Base-by-base conservation (phyloP, 2,329 filamentous ascomycete species). In the Plenodomus biglobosus region DNA sequence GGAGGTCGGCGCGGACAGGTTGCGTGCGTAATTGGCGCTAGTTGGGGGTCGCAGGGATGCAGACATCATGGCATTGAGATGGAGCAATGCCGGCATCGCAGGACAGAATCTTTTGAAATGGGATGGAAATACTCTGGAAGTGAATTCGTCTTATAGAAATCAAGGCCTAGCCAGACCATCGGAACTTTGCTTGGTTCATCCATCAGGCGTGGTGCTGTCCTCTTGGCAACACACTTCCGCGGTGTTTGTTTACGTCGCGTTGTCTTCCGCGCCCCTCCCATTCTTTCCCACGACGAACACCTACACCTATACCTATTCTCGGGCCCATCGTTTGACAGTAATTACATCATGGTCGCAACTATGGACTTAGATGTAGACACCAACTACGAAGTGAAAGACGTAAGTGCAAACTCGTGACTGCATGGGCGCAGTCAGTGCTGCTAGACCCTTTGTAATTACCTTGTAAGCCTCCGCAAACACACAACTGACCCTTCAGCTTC, bases 181-280 rank as follows among this genome's bases (percentile, higher is more conserved):
- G 15, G 6, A 7, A 15, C 3, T 32, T 10, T 15, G 11, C 8
- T 15, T 15, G 3, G 15, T 11, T 15, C 27, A 32, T 11, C 27
- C 6, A 32, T 32, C 27, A 11, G 8, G 27, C 27, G 27, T 43
- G 18, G 22, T 11, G 32, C n/a, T n/a, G n/a, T n/a, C n/a, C n/a
- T 17, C 52, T 53, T 55, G 50, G 55, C 51, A 52, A 43, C 41
- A 13, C 30, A 42, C 32, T 38, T 44, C 38, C 50, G 38, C 35
- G 38, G 56, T 65, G 63, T 67, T 68, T 69, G 61, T 69, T 68
- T 66, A 67, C 62, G 52, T 65, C 68, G 65, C 67, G 65, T 68
- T 59, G 48, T 32, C 27, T 32, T 6, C 11, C 27, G 27, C 27
- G 27, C 27, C 27, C 27, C 27, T 32, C 27, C 13, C 38, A 38